Percentiles rank a stretch among this genome's conserved stretches.
Conservation (phyloP, 176 grass and related monocot genomes). For the Poa pratensis region DNA sequence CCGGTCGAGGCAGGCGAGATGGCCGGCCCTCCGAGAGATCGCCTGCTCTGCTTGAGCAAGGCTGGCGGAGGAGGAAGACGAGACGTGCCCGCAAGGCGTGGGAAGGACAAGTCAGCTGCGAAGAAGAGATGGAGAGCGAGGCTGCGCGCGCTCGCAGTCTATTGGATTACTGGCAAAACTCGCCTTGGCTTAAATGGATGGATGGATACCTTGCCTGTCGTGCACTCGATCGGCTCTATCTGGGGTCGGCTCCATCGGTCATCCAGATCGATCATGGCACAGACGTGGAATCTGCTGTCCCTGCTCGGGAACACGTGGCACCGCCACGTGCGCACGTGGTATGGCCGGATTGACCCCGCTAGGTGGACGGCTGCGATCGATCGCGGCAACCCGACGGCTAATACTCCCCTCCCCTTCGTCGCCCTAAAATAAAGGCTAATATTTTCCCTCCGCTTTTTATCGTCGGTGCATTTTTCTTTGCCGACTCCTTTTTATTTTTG, state of each 20-base stretch:
- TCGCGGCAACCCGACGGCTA: background rate
- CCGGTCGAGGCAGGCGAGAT: too few relatives aligned
- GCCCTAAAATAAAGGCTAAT: too few relatives aligned
- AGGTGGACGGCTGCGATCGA: conserved; percentile 17
- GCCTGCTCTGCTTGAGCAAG: background rate
- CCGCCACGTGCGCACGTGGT: background rate
- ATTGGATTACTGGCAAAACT: background rate
- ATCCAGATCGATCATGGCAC: conserved; percentile 18
- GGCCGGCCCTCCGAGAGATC: background rate
- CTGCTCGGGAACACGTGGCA: background rate
- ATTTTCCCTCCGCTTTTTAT: too few relatives aligned
- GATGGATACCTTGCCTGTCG: background rate
- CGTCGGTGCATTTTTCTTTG: background rate
- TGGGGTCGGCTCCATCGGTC: background rate
- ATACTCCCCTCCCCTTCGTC: too few relatives aligned
- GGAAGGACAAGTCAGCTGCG: background rate
- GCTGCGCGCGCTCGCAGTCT: background rate
- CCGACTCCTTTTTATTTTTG: too few relatives aligned
- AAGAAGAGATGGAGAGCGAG: background rate
- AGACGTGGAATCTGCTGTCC: background rate
- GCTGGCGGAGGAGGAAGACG: background rate
- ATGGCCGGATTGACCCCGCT: too few relatives aligned
- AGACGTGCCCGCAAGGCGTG: background rate
- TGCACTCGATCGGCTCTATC: conserved; percentile 6
- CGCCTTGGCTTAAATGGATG: background rate